phyloP scores from a whole-genome alignment of 2,329 filamentous ascomycete species.

The Colletotrichum lupini region DNA sequence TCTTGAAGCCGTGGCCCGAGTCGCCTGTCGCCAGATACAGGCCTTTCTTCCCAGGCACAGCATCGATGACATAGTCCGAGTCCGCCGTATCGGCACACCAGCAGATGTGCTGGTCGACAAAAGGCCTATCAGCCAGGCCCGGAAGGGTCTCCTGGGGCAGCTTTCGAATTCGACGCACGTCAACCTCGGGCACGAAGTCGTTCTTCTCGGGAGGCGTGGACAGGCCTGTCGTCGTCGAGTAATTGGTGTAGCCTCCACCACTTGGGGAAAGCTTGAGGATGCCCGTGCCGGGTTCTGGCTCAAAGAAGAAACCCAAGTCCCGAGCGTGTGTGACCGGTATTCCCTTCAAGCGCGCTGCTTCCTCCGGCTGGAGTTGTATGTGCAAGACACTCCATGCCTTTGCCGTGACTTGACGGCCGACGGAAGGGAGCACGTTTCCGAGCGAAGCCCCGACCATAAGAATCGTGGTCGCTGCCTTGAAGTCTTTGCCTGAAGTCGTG shows the following conservation, averaged over 20 bases:
- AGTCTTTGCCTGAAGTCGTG: conserved; percentile 39
- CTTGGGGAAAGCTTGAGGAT: conserved; percentile 70
- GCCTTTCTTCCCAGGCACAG: conserved; percentile 60
- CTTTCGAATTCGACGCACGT: conserved; percentile 62
- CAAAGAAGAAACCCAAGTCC: conserved; percentile 74
- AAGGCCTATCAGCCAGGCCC: conserved; percentile 61
- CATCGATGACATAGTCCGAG: conserved; percentile 70
- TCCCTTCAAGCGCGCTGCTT: conserved; percentile 62
- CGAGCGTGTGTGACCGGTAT: conserved; percentile 71
- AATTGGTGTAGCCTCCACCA: conserved; percentile 67
- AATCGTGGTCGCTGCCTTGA: conserved; percentile 49
- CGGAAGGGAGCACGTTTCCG: conserved; percentile 56
- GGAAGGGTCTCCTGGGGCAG: conserved; percentile 64
- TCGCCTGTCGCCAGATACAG: conserved; percentile 66
- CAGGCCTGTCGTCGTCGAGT: conserved; percentile 41
- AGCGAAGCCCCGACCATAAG: conserved; percentile 63
- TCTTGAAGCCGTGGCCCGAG: conserved; percentile 72
- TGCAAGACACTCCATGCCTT: conserved; percentile 70
- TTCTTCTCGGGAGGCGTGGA: conserved; percentile 54
- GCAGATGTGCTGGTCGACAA: conserved; percentile 66
- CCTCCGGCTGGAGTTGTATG: conserved; percentile 64
- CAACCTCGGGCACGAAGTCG: conserved; percentile 62
- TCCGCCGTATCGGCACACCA: conserved; percentile 72
- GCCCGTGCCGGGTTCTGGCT: conserved; percentile 67
- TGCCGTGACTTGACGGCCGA: conserved; percentile 62